phyloP scores from a whole-genome alignment of 2,329 filamentous ascomycete species.

The Iodosphaeria phyllophila region DNA sequence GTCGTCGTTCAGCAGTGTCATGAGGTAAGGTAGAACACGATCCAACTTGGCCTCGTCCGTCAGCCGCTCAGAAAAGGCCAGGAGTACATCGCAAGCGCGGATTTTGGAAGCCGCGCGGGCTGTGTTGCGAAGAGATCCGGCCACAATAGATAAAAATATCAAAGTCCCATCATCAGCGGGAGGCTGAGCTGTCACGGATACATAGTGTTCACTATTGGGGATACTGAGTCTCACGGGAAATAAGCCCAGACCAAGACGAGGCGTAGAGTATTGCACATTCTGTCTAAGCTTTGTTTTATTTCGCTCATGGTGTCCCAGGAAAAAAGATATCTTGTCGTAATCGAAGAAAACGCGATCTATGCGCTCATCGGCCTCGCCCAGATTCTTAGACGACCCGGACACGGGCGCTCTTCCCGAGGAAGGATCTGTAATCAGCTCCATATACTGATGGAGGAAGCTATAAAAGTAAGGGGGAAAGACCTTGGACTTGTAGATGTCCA shows the following conservation, averaged over 20 bases:
- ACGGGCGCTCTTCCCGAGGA: conserved; percentile 59
- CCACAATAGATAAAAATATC: conserved; percentile 77
- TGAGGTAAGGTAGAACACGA: conserved; percentile 76
- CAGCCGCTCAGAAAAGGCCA: conserved; percentile 78
- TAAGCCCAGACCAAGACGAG: conserved; percentile 35
- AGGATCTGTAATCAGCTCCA: conserved; percentile 86
- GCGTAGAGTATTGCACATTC: conserved; percentile 16
- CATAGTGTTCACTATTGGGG: conserved; percentile 62
- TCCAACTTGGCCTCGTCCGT: conserved; percentile 95
- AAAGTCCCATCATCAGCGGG: conserved; percentile 74
- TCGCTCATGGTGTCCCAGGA: conserved; percentile 56
- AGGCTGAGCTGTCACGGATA: conserved; percentile 39
- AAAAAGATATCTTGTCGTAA: conserved; percentile 95
- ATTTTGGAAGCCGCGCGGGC: conserved; percentile 74
- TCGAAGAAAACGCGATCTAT: conserved; percentile 88
- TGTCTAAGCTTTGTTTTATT: conserved; percentile 11
- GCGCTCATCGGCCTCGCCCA: conserved; percentile 77
- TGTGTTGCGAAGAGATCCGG: conserved; percentile 76
- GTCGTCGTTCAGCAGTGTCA: conserved; percentile 64
- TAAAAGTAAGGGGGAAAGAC: conserved; percentile 96
- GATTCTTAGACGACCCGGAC: conserved; percentile 48
- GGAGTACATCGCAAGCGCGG: conserved; percentile 73
- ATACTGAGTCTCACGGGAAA: conserved; percentile 77
- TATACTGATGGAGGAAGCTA: conserved; percentile 92
- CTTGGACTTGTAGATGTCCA: conserved; percentile 80